phyloP scores from a whole-genome alignment of 257 asterid genomes.

The Apocynum venetum region DNA sequence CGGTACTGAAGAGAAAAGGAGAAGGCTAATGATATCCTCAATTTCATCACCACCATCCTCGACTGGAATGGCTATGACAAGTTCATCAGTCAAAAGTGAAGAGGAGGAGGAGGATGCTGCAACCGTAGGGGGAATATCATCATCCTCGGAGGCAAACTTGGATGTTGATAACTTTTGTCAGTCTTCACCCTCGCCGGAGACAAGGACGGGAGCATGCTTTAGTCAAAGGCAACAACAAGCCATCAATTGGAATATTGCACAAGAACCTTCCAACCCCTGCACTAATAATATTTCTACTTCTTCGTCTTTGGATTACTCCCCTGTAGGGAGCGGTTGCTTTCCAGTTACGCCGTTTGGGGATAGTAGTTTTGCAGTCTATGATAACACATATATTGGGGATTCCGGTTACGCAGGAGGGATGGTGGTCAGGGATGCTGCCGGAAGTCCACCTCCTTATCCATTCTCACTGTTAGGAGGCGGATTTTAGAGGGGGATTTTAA shows the following conservation, averaged over 20 bases:
- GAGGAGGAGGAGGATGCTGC: constrained; percentile 25
- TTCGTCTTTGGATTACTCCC: constrained; percentile 21
- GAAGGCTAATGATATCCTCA: constrained; percentile 30
- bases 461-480: constrained; percentile 59
- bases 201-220: constrained; percentile 35
- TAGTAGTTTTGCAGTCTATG: constrained; percentile 10
- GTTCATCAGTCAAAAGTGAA: constrained; percentile 56
- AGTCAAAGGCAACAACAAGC: constrained; percentile 1
- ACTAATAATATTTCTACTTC: constrained; percentile 17
- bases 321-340: constrained; percentile 14
- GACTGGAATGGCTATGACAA: constrained; percentile 30
- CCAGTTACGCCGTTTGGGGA: constrained; percentile 4
- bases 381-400: constrained; percentile 17
- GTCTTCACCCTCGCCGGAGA: constrained; percentile 34
- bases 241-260: constrained; percentile 12
- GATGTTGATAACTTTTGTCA: constrained; percentile 24
- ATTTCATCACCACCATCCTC: constrained; percentile 39
- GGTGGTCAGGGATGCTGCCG: constrained; percentile 29
- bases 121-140: constrained; percentile 17
- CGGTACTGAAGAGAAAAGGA: constrained; percentile 38
- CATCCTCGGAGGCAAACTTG: constrained; percentile 37
- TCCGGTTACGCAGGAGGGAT: constrained; percentile 25
- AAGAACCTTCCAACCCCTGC: not conserved
- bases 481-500: constrained; percentile 11
- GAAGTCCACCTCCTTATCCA: constrained; percentile 48